Evolutionary conservation across 139 green algal genomes (phyloP).

Genomic region (Chlamydomonas schloesseri): DNA sequence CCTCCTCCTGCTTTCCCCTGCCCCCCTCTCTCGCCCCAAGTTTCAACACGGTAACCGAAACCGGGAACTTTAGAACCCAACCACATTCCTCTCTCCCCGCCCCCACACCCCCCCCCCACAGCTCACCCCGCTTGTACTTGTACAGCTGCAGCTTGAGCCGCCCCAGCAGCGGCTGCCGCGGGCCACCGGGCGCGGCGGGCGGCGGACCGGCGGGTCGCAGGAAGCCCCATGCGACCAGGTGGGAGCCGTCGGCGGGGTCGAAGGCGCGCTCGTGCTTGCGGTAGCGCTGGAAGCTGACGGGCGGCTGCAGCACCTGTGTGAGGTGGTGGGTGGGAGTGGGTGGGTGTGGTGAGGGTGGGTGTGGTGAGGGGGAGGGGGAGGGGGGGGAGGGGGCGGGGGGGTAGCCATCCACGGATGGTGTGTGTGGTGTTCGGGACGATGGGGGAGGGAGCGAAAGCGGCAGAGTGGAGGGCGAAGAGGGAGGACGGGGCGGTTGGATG

Average conservation of each 20-base stretch:
- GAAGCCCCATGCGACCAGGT: slow-evolving; percentile 64
- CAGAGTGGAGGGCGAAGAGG: too few relatives aligned
- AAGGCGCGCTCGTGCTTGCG: slow-evolving; percentile 48
- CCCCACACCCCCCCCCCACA: not conserved
- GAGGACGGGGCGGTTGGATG: too few relatives aligned
- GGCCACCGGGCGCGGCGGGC: not conserved
- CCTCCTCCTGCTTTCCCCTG: too few relatives aligned
- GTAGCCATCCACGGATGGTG: too few relatives aligned
- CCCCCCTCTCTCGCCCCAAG: too few relatives aligned
- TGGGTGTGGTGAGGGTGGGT: not conserved
- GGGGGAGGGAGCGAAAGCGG: too few relatives aligned
- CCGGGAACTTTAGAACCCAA: too few relatives aligned
- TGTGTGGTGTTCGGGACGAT: too few relatives aligned
- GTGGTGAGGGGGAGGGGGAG: not conserved
- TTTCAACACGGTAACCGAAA: too few relatives aligned
- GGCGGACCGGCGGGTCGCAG: slow-evolving; percentile 51
- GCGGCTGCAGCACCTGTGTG: slow-evolving; percentile 59
- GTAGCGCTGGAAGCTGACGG: slow-evolving; percentile 52
- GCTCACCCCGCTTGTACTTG: slow-evolving; percentile 47
- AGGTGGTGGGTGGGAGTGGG: too few relatives aligned
- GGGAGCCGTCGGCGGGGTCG: slow-evolving; percentile 24
- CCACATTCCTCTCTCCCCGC: too few relatives aligned
- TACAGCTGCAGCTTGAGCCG: slow-evolving; percentile 61
- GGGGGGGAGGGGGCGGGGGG: too few relatives aligned
- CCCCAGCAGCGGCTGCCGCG: slow-evolving; percentile 40